phyloP scores from a whole-genome alignment of 257 asterid species.

The Fraxinus cuspidata region DNA sequence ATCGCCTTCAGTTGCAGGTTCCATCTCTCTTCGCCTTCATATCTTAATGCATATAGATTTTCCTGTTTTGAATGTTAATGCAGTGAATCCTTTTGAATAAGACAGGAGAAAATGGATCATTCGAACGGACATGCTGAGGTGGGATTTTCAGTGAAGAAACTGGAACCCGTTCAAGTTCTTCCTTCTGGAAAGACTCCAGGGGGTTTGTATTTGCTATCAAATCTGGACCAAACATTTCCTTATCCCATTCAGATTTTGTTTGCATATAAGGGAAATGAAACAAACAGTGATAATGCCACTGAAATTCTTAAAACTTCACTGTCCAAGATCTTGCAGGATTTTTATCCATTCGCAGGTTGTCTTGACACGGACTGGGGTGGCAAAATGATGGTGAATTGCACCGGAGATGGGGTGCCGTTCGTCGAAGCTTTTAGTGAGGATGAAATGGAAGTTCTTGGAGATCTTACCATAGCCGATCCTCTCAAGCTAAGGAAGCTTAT shows the following conservation, averaged over 20 bases:
- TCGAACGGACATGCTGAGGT: neutral
- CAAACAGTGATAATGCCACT: neutral
- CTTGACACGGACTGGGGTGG: conserved; percentile 20
- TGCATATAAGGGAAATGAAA: neutral
- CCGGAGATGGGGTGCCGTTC: conserved; percentile 14
- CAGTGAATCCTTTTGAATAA: neutral
- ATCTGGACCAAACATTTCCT: conserved; percentile 23
- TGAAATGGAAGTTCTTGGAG: conserved; percentile 8
- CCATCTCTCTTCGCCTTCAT: no score
- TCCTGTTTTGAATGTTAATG: neutral
- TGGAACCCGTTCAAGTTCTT: neutral
- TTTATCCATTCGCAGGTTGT: conserved; percentile 19
- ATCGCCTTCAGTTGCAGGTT: no score
- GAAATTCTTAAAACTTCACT: conserved; percentile 5
- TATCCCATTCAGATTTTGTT: conserved; percentile 15
- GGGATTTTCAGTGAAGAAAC: conserved; percentile 1
- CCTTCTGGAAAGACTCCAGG: conserved; percentile 2
- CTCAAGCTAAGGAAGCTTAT: neutral
- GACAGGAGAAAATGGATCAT: neutral
- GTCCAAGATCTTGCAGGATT: conserved; percentile 17
- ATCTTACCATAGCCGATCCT: conserved; percentile 2
- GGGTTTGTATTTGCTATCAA: conserved; percentile 18
- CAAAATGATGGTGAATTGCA: conserved; percentile 22
- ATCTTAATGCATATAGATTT: neutral
- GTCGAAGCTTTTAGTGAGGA: conserved; percentile 17